Evolutionary conservation across 176 grass and related monocot species (phyloP), one percentile per base, ranked within the genome.

Genomic region (Leersia perrieri): DNA sequence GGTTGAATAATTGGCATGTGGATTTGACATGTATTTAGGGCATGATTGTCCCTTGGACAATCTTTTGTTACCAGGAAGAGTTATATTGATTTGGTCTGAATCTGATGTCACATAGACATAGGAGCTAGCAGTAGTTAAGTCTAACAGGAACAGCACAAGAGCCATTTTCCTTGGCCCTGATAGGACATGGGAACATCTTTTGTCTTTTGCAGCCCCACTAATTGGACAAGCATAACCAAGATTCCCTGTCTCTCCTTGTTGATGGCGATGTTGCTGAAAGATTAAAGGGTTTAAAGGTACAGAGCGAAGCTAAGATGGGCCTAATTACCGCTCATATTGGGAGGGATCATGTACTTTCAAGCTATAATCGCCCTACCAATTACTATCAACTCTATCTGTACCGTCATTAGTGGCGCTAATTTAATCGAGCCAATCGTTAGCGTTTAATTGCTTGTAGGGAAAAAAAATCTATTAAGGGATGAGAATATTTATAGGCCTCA

Each of bases 161-260:
- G 38, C 39, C 63, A 33, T 28, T 49, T 32, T 11, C 25, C 75
- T 62, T 61, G 38, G 49, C 76, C 30, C 22, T 33, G 82, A 84
- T 70, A 76, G 70, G 87, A 80, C 82, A 40, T 0, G 39, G 26
- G 53, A 70, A 35, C 26, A 9, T 31, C 63, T 80, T 80, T 75
- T 84, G 87, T 89, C 81, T 63, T 74, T 62, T 63, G 20, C 47
- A 75, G 38, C 23, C 53, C 75, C 70, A 80, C 62, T 55, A 33
- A 33, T 11, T 44, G 5, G 75, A 33, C 9, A 6, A 40, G 41
- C 49, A 27, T 58, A 51, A 70, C 81, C 81, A 74, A 84, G 87
- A 89, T 89, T 84, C 87, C 63, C 87, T 51, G 14, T 64, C 82
- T 61, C 63, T 12, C 62, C 87, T 68, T 18, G 6, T 51, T 32